Evolutionary conservation across 2,329 filamentous ascomycete genomes (phyloP), one percentile per base, ranked within the genome.

Genomic region (Furcasterigmium sp.): DNA sequence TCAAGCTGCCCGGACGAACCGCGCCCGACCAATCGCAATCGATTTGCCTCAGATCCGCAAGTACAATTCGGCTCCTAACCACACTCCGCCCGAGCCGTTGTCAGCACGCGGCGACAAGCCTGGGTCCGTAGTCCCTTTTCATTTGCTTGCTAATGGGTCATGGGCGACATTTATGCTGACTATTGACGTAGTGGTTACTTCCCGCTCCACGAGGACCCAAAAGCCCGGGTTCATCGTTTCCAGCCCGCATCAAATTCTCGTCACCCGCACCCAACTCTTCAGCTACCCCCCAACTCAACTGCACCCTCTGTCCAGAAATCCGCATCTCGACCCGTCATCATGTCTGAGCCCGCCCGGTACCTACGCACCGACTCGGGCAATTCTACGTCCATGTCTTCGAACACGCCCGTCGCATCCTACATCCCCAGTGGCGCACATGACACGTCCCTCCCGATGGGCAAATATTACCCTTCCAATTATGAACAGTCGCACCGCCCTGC

Each of bases 401-500:
- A 63, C 50, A 70, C 69, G 7, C 70, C 73, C 7, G 66, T 76
- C 28, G 61, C 73, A 8, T 75, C 74, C 2, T 78, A 76, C 46
- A 63, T 73, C 25, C 72, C 75, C 7, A 69, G 68, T 20, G 74
- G 73, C 3, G 62, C 70, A 29, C 67, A 72, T 39, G 68, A 70
- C 29, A 67, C 59, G 28, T 59, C 67, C 4, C 59, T 79, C 25
- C 75, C 78, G 0, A 65, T 80, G 60, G 79, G 79, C 19, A 82
- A 82, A 59, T 83, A 82, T 52, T 80, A 82, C 46, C 79, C 79
- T 1, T 73, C 76, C 20, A 82, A 82, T 58, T 82, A 80, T 52
- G 75, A 79, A 50, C 65, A 62, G 21, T 56, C 65, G 39, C 62
- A 59, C 39, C 50, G 48, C n/a, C 9, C 32, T 35, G n/a, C 15